Base-by-base conservation (phyloP, 495 filamentous ascomycete genomes). In the Tuber indicum region DNA sequence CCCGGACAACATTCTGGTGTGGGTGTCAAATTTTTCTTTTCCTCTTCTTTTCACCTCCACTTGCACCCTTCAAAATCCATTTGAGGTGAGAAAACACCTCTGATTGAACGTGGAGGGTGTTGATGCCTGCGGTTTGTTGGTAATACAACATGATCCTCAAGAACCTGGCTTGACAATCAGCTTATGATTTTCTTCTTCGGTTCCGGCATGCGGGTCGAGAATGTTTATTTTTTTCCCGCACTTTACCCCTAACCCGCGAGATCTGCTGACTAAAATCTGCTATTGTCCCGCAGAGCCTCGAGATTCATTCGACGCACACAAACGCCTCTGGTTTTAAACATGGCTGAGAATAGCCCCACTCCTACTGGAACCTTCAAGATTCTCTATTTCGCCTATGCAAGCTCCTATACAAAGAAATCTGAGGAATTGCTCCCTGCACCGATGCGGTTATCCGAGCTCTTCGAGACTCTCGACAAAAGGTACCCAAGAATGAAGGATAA, bases 361-460 rank as follows among this genome's bases (percentile, higher is more conserved):
- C 76, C 74, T 17, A 70, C 75, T 21, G 73, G 75, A 36, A 83
- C 82, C 78, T 97, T 97, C 86, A 91, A 89, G 82, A 86, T 97
- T 75, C 90, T 96, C 79, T 97, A 96, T 86, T 97, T 98, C 85
- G 93, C 93, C 83, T 87, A 89, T 76, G 92, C 92, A 66, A 89
- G 90, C 74, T 89, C 89, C 75, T 93, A 89, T 84, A 94, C 94
- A 9, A 84, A 86, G 46, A 93, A 91, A 83, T 86, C 89, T 74
- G 90, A 87, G 52, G 94, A 98, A 81, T 84, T 82, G 16, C 84
- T 98, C 19, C 86, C 91, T 23, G 93, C 94, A 23, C 94, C 95
- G 43, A 84, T 97, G 8, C 86, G 89, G 10, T 79, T 95, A 9
- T 80, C 84, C 43, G 85, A 89, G 70, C 86, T 99, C 21, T 97